Conservation (phyloP, 108 stramenopile genomes). For the Pseudonitzschia multiseries region DNA sequence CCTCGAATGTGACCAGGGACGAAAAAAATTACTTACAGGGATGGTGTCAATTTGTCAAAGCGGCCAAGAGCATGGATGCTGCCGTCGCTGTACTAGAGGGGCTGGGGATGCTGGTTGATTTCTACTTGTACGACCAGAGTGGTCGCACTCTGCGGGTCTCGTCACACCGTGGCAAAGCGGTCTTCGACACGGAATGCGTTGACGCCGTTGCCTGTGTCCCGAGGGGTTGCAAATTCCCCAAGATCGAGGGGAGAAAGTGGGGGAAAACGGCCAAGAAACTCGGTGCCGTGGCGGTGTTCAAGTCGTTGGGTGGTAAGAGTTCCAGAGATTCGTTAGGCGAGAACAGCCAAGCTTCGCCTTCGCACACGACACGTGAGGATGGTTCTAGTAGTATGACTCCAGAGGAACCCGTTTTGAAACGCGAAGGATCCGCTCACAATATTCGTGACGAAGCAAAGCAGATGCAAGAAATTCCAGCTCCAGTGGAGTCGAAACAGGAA, state of each 20-base stretch:
- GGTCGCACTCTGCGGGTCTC: constrained; percentile 21
- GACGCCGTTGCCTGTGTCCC: constrained; percentile 59
- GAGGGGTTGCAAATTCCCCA: constrained; percentile 23
- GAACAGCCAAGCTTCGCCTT: not conserved
- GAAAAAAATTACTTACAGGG: constrained; percentile 50
- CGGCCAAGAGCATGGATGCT: constrained; percentile 51
- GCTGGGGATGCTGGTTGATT: constrained; percentile 51
- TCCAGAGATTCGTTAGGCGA: not conserved
- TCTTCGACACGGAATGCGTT: constrained; percentile 35
- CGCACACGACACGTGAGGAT: not conserved
- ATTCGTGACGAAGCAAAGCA: not conserved
- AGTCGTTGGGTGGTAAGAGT: constrained; percentile 15
- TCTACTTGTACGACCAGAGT: constrained; percentile 44
- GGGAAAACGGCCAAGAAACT: constrained; percentile 37
- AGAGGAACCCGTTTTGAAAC: not conserved
- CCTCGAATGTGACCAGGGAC: constrained; percentile 38
- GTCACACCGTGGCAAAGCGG: not conserved
- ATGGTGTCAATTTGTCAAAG: constrained; percentile 63
- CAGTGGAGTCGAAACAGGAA: not conserved
- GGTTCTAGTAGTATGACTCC: not conserved
- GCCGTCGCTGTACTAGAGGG: constrained; percentile 33
- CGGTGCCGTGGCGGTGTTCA: constrained; percentile 35
- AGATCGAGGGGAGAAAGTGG: constrained; percentile 32
- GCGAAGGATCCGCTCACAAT: not conserved
- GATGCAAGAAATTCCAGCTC: not conserved